Evolutionary conservation across 208 protist species (phyloP).

Genomic region (Trypanosoma scelopori): DNA sequence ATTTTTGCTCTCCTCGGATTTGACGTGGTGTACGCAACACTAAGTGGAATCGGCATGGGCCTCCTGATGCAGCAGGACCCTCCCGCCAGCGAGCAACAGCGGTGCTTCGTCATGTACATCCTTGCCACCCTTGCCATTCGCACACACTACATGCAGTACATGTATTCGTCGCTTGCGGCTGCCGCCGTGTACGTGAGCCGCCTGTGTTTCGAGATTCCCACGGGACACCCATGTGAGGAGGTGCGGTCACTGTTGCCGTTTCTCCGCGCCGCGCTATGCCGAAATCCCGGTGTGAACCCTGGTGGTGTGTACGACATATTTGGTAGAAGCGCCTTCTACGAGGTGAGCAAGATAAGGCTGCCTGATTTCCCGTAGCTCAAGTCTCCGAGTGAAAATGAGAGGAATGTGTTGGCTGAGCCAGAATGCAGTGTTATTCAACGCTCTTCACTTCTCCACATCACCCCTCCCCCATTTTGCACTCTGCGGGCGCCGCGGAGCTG

Average conservation of each 20-base stretch:
- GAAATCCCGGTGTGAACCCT: constrained; percentile 11
- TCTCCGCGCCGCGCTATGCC: constrained; percentile 28
- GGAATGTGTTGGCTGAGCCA: background rate
- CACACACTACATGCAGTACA: constrained; percentile 59
- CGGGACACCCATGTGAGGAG: constrained; percentile 35
- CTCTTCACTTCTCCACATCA: constrained; percentile 3
- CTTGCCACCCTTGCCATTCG: constrained; percentile 54
- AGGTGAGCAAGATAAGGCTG: constrained; percentile 41
- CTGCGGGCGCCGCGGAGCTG: too few relatives aligned
- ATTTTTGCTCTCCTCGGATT: constrained; percentile 50
- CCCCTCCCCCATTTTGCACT: too few relatives aligned
- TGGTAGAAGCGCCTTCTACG: constrained; percentile 29
- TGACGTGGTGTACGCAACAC: constrained; percentile 42
- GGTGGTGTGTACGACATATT: constrained; percentile 50
- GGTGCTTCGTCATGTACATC: constrained; percentile 49
- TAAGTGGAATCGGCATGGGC: constrained; percentile 45
- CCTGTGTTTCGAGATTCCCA: constrained; percentile 34
- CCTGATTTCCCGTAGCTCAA: constrained; percentile 6
- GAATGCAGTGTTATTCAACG: background rate
- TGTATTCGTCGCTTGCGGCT: constrained; percentile 52
- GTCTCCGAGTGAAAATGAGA: background rate
- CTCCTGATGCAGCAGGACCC: constrained; percentile 73
- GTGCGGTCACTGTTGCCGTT: constrained; percentile 44
- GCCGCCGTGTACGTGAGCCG: constrained; percentile 69
- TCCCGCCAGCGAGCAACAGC: constrained; percentile 45